Conservation (phyloP, 345 rosid species). For the Nephelium lappaceum region DNA sequence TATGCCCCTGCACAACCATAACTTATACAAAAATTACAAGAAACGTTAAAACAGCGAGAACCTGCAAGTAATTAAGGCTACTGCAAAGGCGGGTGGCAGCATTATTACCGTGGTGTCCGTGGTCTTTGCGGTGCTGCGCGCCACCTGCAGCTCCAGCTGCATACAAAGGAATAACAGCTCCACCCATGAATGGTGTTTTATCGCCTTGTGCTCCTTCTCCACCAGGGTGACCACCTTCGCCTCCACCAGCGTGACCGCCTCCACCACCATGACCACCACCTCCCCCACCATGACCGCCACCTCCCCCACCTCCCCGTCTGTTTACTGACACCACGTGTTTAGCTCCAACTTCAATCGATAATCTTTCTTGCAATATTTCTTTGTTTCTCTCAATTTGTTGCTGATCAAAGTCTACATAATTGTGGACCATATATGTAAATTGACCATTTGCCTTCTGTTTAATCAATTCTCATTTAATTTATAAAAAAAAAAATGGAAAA, state of each 20-base stretch:
- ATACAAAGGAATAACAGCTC: slow-evolving; percentile 23
- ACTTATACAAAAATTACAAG: background rate
- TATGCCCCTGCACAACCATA: background rate
- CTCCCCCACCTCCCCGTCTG: slow-evolving; percentile 22
- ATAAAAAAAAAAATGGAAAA: no score
- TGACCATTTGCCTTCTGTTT: background rate
- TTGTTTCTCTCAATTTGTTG: background rate
- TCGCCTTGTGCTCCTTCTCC: background rate
- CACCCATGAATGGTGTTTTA: slow-evolving; percentile 4
- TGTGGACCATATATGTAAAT: background rate
- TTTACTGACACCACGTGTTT: slow-evolving; percentile 2
- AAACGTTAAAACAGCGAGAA: background rate
- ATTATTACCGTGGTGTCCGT: slow-evolving; percentile 4
- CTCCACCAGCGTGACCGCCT: background rate
- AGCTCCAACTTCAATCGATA: background rate
- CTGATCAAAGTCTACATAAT: background rate
- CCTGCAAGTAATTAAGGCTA: slow-evolving; percentile 5
- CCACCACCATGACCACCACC: slow-evolving; percentile 10
- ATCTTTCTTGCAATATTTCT: background rate
- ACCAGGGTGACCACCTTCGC: background rate
- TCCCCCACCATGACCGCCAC: slow-evolving; percentile 19
- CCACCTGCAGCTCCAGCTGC: slow-evolving; percentile 29
- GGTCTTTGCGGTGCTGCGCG: background rate
- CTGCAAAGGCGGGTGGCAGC: background rate
- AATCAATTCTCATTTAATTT: background rate